Base-by-base conservation (phyloP, 2,329 filamentous ascomycete species). In the Paraphoma sp. region DNA sequence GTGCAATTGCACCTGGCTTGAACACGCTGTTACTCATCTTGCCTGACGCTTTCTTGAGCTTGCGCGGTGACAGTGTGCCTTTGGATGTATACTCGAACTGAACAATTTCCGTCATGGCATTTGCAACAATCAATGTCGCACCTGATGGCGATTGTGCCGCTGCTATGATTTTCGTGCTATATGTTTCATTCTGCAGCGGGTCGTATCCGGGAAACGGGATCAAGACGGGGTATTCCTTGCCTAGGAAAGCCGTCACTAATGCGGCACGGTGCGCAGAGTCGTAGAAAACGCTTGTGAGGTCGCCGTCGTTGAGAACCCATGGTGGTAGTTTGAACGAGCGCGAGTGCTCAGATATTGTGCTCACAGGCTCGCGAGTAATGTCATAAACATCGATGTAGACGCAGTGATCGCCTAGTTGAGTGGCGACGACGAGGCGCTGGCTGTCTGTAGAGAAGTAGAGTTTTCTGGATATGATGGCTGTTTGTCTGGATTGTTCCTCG, bases 71-170 rank as follows among this genome's bases (percentile, higher is more conserved):
- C 6, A 76, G 59, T 4, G 57, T 59, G 4, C 68, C 68, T 51
- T 67, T 70, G 41, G 68, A 44, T 18, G 64, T 74, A 50, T 70
- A 70, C 43, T 76, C 69, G 47, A 74, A 75, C 45, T 76, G 59
- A 31, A 74, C 69, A n/a, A 76, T 69, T 42, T 77, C 72, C 6
- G 68, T 72, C 67, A 72, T 72, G n/a, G 71, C 68, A 50, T 76
- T 77, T 40, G 68, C 67, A 36, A 72, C 62, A 8, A 67, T 59
- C 40, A 74, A 72, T 7, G 64, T 64, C 5, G 62, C 53, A 8
- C 72, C 73, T 3, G 71, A 73, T 3, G 73, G 72, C 4, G 73
- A 76, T 53, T 76, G 74, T 11, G 73, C 71, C 8, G 72, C 73
- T 43, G 74, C 67, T 5, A 76, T 61, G 17, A 76, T 67, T 42